Evolutionary conservation across 2,329 filamentous ascomycete species (phyloP), one percentile per base, ranked within the genome.

Genomic region (Exserohilum rostratum): DNA sequence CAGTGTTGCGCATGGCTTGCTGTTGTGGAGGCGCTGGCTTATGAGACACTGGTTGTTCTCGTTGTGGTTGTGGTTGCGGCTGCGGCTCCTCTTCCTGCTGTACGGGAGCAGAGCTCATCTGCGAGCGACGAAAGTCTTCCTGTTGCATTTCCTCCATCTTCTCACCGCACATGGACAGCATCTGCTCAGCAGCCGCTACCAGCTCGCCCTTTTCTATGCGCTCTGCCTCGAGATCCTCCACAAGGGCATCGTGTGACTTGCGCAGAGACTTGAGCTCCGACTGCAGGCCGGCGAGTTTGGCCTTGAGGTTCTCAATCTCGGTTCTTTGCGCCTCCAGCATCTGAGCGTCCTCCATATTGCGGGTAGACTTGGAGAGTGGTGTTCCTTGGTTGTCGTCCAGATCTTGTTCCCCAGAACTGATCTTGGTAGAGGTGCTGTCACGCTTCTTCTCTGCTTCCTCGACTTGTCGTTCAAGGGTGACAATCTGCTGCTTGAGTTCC

Each of bases 121-220:
- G 79, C 61, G 84, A 87, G 62, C 81, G 82, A 55, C 83, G 74
- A 65, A 85, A 80, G 25, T 69, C 74, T 67, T 70, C 75, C 65
- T 68, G 73, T 64, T 67, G 71, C 59, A 64, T 66, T 60, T 68
- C 69, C 42, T 73, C 71, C 67, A 71, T 75, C 42, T 77, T 76
- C 54, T 79, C 76, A 20, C 77, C 73, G 57, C 82, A 82, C 76
- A 93, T 86, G 46, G 81, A 80, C 77, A 95, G 88, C 87, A 95
- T 90, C 78, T 95, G 90, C 73, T 95, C 90, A 1, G 91, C 90
- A 5, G 91, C 83, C 51, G 87, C 85, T 31, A 95, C 90, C 34
- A 95, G 80, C 76, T 93, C 90, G 48, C 90, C 89, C 80, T 95
- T 93, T 77, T 95, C 90, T 17, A 91, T 84, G 6, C 90, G 83